These are phyloP conservation scores for Polytrichum formosum DNA, from an alignment of 225 moss, liverwort and hornwort species.

Conservation along the genomic window DNA sequence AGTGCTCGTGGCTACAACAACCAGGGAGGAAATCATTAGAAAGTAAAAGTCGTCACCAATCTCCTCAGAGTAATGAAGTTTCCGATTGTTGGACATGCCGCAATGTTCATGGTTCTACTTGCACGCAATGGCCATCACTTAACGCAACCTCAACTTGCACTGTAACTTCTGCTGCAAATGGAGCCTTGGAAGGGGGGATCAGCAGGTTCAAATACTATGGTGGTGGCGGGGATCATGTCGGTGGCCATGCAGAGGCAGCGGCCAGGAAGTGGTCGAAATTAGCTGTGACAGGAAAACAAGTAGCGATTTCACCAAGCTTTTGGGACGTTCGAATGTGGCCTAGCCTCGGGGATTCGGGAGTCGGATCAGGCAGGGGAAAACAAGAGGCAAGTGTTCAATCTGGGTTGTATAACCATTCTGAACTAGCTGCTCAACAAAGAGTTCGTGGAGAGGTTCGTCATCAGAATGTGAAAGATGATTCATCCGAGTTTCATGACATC, in stretches of 20 bases:
- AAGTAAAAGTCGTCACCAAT: no score
- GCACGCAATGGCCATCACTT: slow-evolving; percentile 2
- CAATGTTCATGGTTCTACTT: not conserved
- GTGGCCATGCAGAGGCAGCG: not conserved
- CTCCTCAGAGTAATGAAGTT: no score
- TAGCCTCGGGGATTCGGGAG: not conserved
- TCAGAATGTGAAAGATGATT: not conserved
- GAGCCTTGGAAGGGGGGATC: not conserved
- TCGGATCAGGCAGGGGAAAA: not conserved
- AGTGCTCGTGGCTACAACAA: no score
- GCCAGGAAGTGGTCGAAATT: slow-evolving; percentile 5
- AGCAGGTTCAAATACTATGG: not conserved
- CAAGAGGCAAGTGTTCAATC: not conserved
- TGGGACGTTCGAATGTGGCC: not conserved
- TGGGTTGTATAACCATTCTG: not conserved
- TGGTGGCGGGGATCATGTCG: not conserved
- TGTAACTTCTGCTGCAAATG: not conserved
- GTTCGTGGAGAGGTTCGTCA: not conserved
- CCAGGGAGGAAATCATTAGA: no score
- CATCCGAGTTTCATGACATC: not conserved
- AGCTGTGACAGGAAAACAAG: not conserved
- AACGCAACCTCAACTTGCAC: not conserved
- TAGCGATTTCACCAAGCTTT: not conserved
- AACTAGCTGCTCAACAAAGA: not conserved
- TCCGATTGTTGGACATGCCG: no score